Evolutionary conservation across 225 moss, liverwort and hornwort species (phyloP).

Genomic region (Pleurozium schreberi): DNA sequence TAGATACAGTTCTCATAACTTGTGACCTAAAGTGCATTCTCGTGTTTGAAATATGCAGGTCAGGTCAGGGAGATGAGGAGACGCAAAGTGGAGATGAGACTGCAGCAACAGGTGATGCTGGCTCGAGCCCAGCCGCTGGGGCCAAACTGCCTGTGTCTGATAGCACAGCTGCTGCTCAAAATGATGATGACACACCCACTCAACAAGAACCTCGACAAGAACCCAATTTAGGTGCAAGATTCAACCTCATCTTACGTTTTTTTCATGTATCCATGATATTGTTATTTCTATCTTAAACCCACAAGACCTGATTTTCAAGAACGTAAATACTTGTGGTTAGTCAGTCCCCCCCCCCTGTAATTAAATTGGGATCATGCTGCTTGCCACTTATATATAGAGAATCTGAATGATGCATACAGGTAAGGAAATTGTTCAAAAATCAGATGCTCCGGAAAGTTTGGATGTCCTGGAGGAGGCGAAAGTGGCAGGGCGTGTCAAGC

Average conservation of each 20-base stretch:
- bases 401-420: slow-evolving; percentile 23
- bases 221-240: slow-evolving; percentile 22
- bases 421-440: slow-evolving; percentile 27
- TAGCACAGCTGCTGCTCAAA: slow-evolving; percentile 6
- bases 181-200: slow-evolving; percentile 13
- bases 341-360: background rate
- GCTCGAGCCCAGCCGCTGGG: slow-evolving; percentile 14
- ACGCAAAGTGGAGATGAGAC: slow-evolving; percentile 34
- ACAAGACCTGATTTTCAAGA: background rate
- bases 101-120: slow-evolving; percentile 9
- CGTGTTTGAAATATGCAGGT: slow-evolving; percentile 21
- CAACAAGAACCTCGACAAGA: slow-evolving; percentile 14
- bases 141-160: slow-evolving; percentile 3
- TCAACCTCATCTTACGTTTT: background rate
- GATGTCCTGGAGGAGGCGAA: slow-evolving; percentile 39
- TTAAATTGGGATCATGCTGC: background rate
- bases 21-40: background rate
- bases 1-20: background rate
- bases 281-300: background rate
- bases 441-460: slow-evolving; percentile 13
- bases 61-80: slow-evolving; percentile 27
- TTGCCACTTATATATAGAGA: background rate
- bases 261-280: background rate
- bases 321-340: background rate
- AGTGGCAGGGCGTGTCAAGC: slow-evolving; percentile 56